Evolutionary conservation across 371 early-diverging fungal genomes (phyloP), one percentile per base, ranked within the genome.

Genomic region (Mortierella sp.): DNA sequence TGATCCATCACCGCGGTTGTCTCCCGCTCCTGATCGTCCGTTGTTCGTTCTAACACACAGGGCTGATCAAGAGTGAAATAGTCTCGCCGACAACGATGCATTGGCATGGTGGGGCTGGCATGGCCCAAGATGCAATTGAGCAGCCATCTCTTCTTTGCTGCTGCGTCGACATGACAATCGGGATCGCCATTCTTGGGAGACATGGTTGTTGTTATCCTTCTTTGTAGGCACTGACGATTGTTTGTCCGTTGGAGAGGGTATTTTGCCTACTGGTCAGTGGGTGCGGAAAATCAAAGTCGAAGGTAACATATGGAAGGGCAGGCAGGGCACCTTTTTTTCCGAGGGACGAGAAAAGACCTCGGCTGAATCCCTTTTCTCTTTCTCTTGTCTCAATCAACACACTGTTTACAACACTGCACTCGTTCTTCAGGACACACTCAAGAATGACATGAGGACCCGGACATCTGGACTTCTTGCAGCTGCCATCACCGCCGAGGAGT

Each of bases 401-500:
- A 16, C 13, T 13, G 26, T 5, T 16, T 14, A 53, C 43, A 59
- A 59, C 31, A 31, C 57, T 11, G 48, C 28, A 59, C 59, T 31
- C 16, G 14, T 5, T 3, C 14, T 2, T 16, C 3, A 59, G 48
- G 11, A 46, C 13, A 31, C 59, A 64, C 10, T 34, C 57, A 43
- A 34, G 54, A 34, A 77, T 81, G 81, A 48, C 74, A 82, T 82
- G 82, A 75, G 48, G 51, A 37, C 74, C 26, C 71, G 74, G 28
- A 44, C 71, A 21, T 48, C 70, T 64, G 67, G 59, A 75, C 72
- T 76, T 31, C 72, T 76, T 31, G 64, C 34, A 14, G 73, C 81
- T 5, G 72, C 80, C 77, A 83, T 83, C 72, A 67, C 71, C 40
- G 51, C 77, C 64, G 64, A 53, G 31, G 83, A 83, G 51, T 79